Base-by-base conservation (phyloP, 2,329 filamentous ascomycete species). In the Arthrinium puccinioides region DNA sequence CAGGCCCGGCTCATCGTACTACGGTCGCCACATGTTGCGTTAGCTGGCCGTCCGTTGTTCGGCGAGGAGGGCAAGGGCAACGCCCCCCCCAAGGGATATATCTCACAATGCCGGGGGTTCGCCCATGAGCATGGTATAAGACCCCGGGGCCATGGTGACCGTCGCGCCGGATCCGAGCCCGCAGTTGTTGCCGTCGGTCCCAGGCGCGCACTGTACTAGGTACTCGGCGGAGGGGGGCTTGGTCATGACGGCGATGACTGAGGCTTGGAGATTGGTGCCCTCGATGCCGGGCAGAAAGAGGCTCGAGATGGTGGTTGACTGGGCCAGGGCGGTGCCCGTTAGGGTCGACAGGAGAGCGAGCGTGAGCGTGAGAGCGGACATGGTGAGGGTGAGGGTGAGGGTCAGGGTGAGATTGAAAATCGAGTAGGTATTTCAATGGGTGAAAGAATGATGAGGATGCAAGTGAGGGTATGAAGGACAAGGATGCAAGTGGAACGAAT, bases 121-220 rank as follows among this genome's bases (percentile, higher is more conserved):
- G 11, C 29, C 21, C 8, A 41, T 5, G 11, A 20, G 35, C 3
- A 41, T 15, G 6, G 23, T 35, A 15, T 41, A 41, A 9, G 39
- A 34, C 15, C 28, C 35, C 20, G 39, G 26, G 14, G 26, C 34
- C 39, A 41, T 41, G 24, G 24, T 38, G 29, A 41, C 39, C 25
- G 14, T 38, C 25, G 31, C 39, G 10, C 39, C 35, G 24, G 39
- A 25, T 2, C 35, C 39, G 25, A 21, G 18, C 2, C 39, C 39
- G 18, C 39, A 41, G 21, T 38, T 35, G n/a, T 27, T 9, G 11
- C 18, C 21, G 24, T 41, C 39, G 23, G 11, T 26, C 18, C 18
- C 34, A 13, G 21, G 18, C 20, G 35, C 29, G 31, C 39, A 41
- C 25, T 30, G 10, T 24, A 41, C 39, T 14, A 38, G 26, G 30